Evolutionary conservation across 2,329 filamentous ascomycete genomes (phyloP).

Genomic region (Sporothrix curviconia): DNA sequence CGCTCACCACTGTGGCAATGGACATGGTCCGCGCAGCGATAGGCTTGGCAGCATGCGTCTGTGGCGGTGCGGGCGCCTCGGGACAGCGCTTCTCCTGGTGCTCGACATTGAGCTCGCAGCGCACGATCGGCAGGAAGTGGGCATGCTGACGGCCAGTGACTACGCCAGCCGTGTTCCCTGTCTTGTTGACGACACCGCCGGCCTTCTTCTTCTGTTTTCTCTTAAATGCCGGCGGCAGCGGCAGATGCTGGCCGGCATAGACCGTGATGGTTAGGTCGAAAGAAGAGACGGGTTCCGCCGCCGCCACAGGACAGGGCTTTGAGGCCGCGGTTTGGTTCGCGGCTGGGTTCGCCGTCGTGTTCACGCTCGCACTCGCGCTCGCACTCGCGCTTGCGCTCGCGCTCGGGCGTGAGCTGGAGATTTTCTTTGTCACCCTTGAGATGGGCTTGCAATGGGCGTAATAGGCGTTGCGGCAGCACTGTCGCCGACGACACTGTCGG

Average conservation of each 20-base stretch:
- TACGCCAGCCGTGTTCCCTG: constrained; percentile 23
- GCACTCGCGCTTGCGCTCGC: neutral
- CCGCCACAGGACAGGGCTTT: constrained; percentile 35
- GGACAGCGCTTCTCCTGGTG: constrained; percentile 38
- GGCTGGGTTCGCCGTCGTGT: no score
- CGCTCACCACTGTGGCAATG: neutral
- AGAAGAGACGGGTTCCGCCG: constrained; percentile 42
- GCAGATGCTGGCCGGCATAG: constrained; percentile 69
- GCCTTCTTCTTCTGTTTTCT: constrained; percentile 4
- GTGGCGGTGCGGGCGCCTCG: neutral
- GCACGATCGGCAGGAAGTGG: constrained; percentile 65
- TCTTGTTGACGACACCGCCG: neutral
- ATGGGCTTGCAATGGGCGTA: neutral
- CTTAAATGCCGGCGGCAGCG: constrained; percentile 42
- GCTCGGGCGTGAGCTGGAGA: neutral
- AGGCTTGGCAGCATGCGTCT: neutral
- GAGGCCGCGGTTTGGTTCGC: neutral
- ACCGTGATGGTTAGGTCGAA: constrained; percentile 65
- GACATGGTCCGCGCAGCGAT: neutral
- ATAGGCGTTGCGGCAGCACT: constrained; percentile 14
- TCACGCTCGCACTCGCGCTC: no score
- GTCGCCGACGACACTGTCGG: constrained; percentile 29
- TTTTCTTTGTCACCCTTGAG: neutral
- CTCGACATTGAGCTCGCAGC: constrained; percentile 75
- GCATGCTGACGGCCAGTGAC: constrained; percentile 31